Conservation (phyloP, 257 asterid species). For the Solanum etuberosum region DNA sequence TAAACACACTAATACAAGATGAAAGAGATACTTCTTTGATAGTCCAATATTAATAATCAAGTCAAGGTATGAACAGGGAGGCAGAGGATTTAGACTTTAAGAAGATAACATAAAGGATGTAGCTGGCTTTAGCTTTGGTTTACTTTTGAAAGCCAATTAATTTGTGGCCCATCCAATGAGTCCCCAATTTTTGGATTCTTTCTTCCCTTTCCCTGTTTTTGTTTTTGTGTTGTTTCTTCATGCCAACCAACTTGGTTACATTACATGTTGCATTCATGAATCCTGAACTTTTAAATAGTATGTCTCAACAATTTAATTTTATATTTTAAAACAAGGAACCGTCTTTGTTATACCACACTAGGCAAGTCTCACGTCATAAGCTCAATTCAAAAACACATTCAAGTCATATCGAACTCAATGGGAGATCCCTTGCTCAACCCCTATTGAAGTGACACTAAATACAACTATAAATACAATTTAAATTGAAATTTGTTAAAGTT, state of each 20-base stretch:
- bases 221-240: neutral
- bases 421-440: neutral
- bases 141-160: neutral
- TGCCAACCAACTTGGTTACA: neutral
- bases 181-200: neutral
- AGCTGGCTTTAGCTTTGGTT: neutral
- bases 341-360: neutral
- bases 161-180: neutral
- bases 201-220: neutral
- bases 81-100: neutral
- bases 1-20: too few relatives aligned
- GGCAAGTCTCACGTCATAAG: neutral
- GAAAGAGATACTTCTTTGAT: too few relatives aligned
- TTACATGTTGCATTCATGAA: neutral
- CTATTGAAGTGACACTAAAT: neutral
- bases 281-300: neutral
- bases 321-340: neutral
- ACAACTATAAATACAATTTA: neutral
- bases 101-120: neutral
- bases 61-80: neutral
- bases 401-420: neutral
- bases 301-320: neutral
- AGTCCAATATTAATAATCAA: neutral
- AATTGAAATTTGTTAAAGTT: neutral
- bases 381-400: neutral